Conservation (phyloP, 2,329 filamentous ascomycete genomes). For the Xenosphaeropsis pyriputrescens region DNA sequence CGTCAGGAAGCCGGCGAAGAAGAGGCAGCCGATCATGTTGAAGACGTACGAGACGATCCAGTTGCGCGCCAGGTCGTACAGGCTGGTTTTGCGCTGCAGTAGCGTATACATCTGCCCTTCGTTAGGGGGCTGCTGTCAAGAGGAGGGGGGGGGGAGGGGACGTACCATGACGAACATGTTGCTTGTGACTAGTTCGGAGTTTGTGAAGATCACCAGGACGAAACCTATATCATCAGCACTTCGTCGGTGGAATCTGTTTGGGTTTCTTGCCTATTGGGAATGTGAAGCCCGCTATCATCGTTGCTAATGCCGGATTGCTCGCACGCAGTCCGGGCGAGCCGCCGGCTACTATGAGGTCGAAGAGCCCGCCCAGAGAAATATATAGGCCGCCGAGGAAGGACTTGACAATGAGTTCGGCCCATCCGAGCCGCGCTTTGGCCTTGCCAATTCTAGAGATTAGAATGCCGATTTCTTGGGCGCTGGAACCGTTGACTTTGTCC, state of each 20-base stretch:
- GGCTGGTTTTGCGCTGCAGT: not conserved
- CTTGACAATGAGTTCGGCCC: not conserved
- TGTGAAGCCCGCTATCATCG: conserved; percentile 1
- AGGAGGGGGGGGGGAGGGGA: no score
- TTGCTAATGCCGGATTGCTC: conserved; percentile 1
- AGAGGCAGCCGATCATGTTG: conserved; percentile 1
- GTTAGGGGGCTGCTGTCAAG: no score
- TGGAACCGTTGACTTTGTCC: not conserved
- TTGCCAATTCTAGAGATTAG: not conserved
- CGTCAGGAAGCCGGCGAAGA: conserved; percentile 1
- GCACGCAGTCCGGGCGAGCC: conserved; percentile 1
- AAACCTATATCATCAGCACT: not conserved
- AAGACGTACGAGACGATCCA: conserved; percentile 1
- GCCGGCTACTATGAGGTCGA: not conserved
- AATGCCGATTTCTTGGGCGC: not conserved
- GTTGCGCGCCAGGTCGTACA: not conserved
- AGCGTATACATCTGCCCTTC: not conserved
- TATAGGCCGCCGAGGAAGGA: conserved; percentile 1
- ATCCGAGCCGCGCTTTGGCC: not conserved
- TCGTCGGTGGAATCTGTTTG: no score
- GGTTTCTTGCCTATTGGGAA: not conserved
- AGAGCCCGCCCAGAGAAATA: not conserved
- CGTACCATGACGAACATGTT: not conserved
- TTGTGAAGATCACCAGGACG: not conserved
- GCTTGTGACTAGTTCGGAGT: not conserved